Base-by-base conservation (phyloP, 495 filamentous ascomycete genomes). In the Penicillium cataractarum region DNA sequence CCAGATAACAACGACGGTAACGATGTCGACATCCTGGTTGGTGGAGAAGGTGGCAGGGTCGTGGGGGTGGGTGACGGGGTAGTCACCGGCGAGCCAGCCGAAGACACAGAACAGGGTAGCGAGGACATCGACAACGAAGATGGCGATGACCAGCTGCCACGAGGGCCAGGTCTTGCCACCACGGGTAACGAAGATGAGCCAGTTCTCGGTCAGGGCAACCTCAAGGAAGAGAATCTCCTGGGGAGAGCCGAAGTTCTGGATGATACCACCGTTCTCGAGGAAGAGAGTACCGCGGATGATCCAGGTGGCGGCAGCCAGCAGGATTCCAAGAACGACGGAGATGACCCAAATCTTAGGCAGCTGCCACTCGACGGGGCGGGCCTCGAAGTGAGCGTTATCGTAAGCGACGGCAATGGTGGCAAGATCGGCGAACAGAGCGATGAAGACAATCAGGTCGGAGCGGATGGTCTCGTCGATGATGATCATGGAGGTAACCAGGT, bases 1-100 rank as follows among this genome's bases (percentile, higher is more conserved):
- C 90, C 90, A 93, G 72, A 93, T 81, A 63, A 91, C 83, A 65
- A 92, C 88, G 42, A 89, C 87, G 61, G 90, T 93, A 71, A 92
- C 89, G 73, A 93, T 85, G 73, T 87, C 85, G 59, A 85, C 86
- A 74, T 86, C 80, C 60, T 86, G 85, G 74, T 90, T 84, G 53
- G 56, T 10, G 63, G 84, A 80, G 67, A 90, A 83, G 58, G 71
- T 62, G 70, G 70, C 76, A 60, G 66, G 66, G 72, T 72, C 75
- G 29, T 64, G 60, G 61, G 83, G 84, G 73, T 79, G 70, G 63
- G 82, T 80, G 57, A 76, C 65, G 24, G 72, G 57, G 55, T 74
- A 76, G 50, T 72, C 74, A 48, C 80, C 81, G 53, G 83, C 81
- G 22, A 91, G 73, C 88, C 88, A 91, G 57, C 88, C 88, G 80